Evolutionary conservation across 257 asterid genomes (phyloP), one percentile per base, ranked within the genome.

Genomic region (Primulina eburnea): DNA sequence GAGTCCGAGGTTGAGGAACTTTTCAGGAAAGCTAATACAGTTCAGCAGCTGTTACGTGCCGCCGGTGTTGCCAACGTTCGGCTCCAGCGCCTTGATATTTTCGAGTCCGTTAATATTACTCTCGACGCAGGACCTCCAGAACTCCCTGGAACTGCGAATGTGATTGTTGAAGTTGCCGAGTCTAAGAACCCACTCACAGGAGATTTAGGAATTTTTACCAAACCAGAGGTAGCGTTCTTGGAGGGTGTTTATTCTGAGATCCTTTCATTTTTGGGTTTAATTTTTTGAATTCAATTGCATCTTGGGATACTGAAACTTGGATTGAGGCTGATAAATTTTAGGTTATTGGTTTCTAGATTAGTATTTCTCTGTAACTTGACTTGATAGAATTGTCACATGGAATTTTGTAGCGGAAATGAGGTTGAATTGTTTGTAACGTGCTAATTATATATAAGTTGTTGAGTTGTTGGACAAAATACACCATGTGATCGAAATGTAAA

Each of bases 101-200:
- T 94, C 26, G 95, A 94, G 67, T 80, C 98, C 6, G 95, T 89
- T 66, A 84, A 38, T 38, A 84, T 94, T 43, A 88, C 93, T 8
- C 85, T 94, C 4, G 97, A 92, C 74, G 74, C 94, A 0, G 99
- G 99, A 0, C 99, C 99, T 8, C 88, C 86, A 32, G 97, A 92
- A 79, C 87, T 94, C 28, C 98, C 99, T 16, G 97, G 95, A 14
- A 92, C 99, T 1, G 86, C 96, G 10, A 94, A 89, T 52, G 85
- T 94, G 20, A 74, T 94, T 66, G 89, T 94, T 32, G 90, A 86
- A 79, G 96, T 94, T 65, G 74, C 77, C 2, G 99, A 94, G 83
- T 73, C 77, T 33, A 79, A 77, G 71, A 80, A 69, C 67, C 88
- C 91, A 52, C 72, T 91, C 7, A 71, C 84, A 12, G 96, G 94